A percentile compares a stretch with the other conserved stretches of the same genome.
phyloP scores from a whole-genome alignment of 2,329 filamentous ascomycete genomes.

The Septoria petroselini region DNA sequence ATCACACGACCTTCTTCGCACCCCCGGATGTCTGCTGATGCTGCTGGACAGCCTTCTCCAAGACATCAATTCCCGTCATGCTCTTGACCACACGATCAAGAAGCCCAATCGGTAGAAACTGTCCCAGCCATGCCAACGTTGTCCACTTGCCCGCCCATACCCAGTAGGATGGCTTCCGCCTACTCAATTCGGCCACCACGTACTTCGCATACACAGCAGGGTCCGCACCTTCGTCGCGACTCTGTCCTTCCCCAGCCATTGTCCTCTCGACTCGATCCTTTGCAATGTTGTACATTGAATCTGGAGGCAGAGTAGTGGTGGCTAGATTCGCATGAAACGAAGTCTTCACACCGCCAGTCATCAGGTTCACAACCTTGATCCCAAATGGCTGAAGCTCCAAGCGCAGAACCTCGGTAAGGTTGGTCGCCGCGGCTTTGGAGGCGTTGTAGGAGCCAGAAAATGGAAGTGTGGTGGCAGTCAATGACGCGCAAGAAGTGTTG shows the following conservation, averaged over 20 bases:
- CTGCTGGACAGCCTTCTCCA: no score
- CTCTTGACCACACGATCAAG: no score
- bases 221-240: conserved; percentile 8
- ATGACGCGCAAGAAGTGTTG: conserved; percentile 35
- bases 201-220: conserved; percentile 15
- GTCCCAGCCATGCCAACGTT: no score
- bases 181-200: conserved; percentile 9
- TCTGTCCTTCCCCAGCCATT: conserved; percentile 13
- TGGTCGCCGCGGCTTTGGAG: conserved; percentile 29
- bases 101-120: no score
- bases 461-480: conserved; percentile 32
- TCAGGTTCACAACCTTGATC: conserved; percentile 28
- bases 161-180: no score
- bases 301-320: conserved; percentile 24
- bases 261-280: conserved; percentile 13
- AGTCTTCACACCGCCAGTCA: conserved; percentile 26
- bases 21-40: no score
- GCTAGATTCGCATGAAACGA: conserved; percentile 21
- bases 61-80: no score
- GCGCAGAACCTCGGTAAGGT: conserved; percentile 27
- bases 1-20: no score
- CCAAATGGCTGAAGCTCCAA: conserved; percentile 29
- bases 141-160: no score
- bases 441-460: conserved; percentile 38
- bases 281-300: conserved; percentile 28